Evolutionary conservation across 1,284 basidiomycete genomes (phyloP).

Genomic region (Apiotrichum gracile): DNA sequence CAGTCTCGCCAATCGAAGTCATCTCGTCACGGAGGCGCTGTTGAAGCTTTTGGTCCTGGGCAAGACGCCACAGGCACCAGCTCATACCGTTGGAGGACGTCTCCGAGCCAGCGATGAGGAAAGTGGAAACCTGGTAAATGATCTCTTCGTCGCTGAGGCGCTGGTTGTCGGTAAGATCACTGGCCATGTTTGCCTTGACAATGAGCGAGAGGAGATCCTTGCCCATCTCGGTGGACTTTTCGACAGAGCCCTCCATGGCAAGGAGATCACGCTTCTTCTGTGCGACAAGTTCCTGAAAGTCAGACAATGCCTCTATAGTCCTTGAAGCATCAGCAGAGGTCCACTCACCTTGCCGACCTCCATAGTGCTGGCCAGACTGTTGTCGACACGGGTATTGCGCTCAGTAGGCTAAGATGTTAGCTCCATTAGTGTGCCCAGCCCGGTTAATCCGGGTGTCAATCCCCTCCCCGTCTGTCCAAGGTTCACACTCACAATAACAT

Average conservation of each 20-base stretch:
- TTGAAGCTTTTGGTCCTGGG: constrained; percentile 55
- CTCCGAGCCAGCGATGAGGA: constrained; percentile 62
- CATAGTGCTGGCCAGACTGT: not conserved
- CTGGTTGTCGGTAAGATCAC: constrained; percentile 54
- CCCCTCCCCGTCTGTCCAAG: not conserved
- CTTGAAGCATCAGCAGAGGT: too few species aligned
- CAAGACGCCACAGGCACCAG: constrained; percentile 68
- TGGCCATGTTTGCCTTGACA: constrained; percentile 55
- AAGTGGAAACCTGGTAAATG: constrained; percentile 70
- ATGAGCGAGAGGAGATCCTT: constrained; percentile 49
- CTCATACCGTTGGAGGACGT: constrained; percentile 65
- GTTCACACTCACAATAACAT: constrained; percentile 35
- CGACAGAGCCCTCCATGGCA: constrained; percentile 24
- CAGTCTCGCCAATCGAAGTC: constrained; percentile 41
- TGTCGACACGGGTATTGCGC: constrained; percentile 1
- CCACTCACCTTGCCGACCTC: constrained; percentile 1
- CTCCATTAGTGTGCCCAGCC: not conserved
- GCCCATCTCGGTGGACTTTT: constrained; percentile 49
- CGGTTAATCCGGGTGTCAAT: not conserved
- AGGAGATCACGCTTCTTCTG: constrained; percentile 46
- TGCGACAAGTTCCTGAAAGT: constrained; percentile 51
- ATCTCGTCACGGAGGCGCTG: constrained; percentile 56
- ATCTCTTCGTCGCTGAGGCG: constrained; percentile 62
- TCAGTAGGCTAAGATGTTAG: not conserved
- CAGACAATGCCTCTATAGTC: not conserved